A percentile compares a stretch with the other conserved stretches of the same genome.
Conservation (phyloP, 1,284 basidiomycete genomes). For the Moesziomyces globuligerus region DNA sequence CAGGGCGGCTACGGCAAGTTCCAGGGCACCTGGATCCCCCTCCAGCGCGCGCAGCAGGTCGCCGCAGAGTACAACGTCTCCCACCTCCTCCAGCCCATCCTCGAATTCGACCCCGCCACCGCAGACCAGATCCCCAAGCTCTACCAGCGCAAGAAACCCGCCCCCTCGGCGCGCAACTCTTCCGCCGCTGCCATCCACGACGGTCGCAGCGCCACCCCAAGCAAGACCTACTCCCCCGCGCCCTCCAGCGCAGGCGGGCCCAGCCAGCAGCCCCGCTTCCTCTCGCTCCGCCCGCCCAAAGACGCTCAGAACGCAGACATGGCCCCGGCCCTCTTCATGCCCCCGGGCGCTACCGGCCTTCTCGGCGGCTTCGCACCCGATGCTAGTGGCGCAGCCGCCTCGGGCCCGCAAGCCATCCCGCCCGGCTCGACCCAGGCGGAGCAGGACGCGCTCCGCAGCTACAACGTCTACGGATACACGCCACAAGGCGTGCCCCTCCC, state of each 20-base stretch:
- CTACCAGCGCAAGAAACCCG: constrained; percentile 48
- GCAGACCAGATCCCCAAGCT: constrained; percentile 57
- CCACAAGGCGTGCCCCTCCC: constrained; percentile 57
- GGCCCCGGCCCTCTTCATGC: constrained; percentile 47
- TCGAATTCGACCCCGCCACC: constrained; percentile 63
- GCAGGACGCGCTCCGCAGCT: constrained; percentile 51
- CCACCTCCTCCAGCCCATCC: constrained; percentile 63
- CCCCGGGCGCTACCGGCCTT: constrained; percentile 46
- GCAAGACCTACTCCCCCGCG: constrained; percentile 33
- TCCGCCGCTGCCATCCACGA: constrained; percentile 45
- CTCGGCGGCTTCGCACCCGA: constrained; percentile 27
- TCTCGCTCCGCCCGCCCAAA: constrained; percentile 55
- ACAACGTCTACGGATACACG: constrained; percentile 55
- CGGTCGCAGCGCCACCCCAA: constrained; percentile 24
- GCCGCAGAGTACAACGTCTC: constrained; percentile 64
- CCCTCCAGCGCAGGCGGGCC: constrained; percentile 38
- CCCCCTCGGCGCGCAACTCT: constrained; percentile 48
- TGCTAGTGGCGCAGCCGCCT: background rate
- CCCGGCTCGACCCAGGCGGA: constrained; percentile 55
- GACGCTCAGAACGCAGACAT: constrained; percentile 35
- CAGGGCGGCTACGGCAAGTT: constrained; percentile 99
- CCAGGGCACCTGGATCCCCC: constrained; percentile 88
- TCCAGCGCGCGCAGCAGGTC: constrained; percentile 63
- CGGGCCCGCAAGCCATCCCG: constrained; percentile 47
- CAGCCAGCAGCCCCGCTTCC: constrained; percentile 59